Evolutionary conservation across 371 early-diverging fungal genomes (phyloP).

Genomic region (Homolaphlyctis polyrhiza): DNA sequence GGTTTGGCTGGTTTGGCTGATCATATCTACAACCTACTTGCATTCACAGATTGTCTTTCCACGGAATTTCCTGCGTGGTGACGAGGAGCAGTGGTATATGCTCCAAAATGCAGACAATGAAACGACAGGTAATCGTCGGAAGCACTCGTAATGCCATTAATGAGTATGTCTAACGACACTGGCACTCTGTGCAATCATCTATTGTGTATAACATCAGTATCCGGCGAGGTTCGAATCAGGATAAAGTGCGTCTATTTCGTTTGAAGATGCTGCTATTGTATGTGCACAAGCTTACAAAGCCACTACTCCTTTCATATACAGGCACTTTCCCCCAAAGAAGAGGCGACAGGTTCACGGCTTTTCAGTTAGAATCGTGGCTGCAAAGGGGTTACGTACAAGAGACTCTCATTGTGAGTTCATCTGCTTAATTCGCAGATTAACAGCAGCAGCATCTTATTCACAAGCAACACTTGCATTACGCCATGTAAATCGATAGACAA

Average conservation of each 20-base stretch:
- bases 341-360: conserved; percentile 3
- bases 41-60: conserved; percentile 2
- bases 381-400: not conserved
- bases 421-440: no score
- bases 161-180: not conserved
- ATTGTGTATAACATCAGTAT: no score
- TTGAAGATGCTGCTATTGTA: no score
- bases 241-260: not conserved
- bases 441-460: no score
- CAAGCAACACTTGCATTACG: no score
- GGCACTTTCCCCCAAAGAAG: conserved; percentile 3
- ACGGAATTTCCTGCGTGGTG: not conserved
- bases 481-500: no score
- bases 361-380: not conserved
- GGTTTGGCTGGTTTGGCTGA: no score
- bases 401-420: not conserved
- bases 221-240: not conserved
- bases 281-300: no score
- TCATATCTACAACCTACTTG: not conserved
- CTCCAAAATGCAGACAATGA: conserved; percentile 4
- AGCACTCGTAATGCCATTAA: not conserved
- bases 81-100: conserved; percentile 7
- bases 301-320: not conserved
- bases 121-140: not conserved
- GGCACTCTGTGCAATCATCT: no score